Base-by-base conservation (phyloP, 139 green algal species). In the Nannochloris sp. region DNA sequence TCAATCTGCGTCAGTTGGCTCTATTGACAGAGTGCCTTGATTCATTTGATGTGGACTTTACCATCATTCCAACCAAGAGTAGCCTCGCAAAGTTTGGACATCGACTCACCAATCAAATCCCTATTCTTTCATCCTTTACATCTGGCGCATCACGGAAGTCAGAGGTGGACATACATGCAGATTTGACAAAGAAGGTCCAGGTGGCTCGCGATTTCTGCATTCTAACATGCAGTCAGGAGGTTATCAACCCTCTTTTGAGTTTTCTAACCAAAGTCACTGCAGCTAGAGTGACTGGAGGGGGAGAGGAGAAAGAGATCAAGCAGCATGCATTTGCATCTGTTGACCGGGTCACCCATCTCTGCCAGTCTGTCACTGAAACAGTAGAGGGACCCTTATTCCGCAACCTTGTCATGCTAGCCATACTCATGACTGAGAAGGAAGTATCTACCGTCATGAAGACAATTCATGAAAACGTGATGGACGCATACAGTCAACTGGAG, bases 171-270 rank as follows among this genome's bases (percentile, higher is more conserved):
- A 82, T 75, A 69, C 92, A 93, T 72, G 92, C 93, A 75, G 88
- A 97, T 65, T 76, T 98, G 62, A 92, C 97, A 77, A 90, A 92
- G 77, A 69, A 78, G 64, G 76, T 98, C 43, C 96, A 96, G 82
- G 60, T 66, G 10, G 78, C 69, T 57, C 97, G 92, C 69, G 92
- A 98, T 80, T 67, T 76, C 9, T 89, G 92, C 74, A 97, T 97
- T 82, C 95, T 97, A 89, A 78, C 78, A 3, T 65, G 87, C 17
- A 98, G 91, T 33, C 97, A 97, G 77, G 65, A 85, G 45, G 79
- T 77, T 5, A 87, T 97, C 33, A 92, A 98, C 69, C 91, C 91
- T 2, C 78, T 96, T 84, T 83, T 98, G 30, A 83, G 76, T 28
- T 98, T 98, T 74, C 82, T 95, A 69, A 94, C 85, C 56, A 95